Base-by-base conservation (phyloP, 2,329 filamentous ascomycete species). In the Ustilaginoidea virens region DNA sequence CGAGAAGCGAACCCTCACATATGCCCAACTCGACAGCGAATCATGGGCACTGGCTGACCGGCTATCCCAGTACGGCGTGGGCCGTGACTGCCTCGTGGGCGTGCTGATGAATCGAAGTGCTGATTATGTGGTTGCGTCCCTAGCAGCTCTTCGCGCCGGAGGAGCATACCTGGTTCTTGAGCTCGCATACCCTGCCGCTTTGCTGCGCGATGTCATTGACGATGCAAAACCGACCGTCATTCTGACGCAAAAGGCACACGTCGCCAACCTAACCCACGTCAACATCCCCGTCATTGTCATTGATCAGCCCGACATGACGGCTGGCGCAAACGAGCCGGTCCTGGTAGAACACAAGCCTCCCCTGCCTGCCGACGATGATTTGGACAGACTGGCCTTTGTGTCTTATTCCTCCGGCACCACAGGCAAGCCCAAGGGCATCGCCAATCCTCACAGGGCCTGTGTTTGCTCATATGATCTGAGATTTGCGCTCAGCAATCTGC, bases 111-210 rank as follows among this genome's bases (percentile, higher is more conserved):
- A 72, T 32, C 72, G 80, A 31, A 81, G 77, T 47, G 77, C 78
- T 27, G 68, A 83, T 52, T 83, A 86, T 52, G 76, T 87, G 35
- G 74, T 86, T 49, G 74, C 79, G 11, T 83, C 76, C 45, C 60
- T 87, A 29, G 80, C 80, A 16, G 72, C 77, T n/a, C 65, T 86
- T 22, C 71, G 77, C 34, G 80, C 80, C 2, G 80, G 80, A 29
- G 80, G 80, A 30, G 80, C 80, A 2, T 87, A 85, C 45, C 61
- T 87, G 5, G 80, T 86, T 2, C 67, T 87, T 3, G 80, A 87
- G 52, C 61, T 83, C 27, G 80, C 80, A 3, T 86, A 86, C 38
- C 80, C 80, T 10, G 69, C 76, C 0, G 74, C 72, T 32, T 59
- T 86, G 27, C 58, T 87, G 36, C 68, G 76, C 29, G 79, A 85